Conservation (phyloP, 768 basidiomycete genomes). For the Lactarius vividus region DNA sequence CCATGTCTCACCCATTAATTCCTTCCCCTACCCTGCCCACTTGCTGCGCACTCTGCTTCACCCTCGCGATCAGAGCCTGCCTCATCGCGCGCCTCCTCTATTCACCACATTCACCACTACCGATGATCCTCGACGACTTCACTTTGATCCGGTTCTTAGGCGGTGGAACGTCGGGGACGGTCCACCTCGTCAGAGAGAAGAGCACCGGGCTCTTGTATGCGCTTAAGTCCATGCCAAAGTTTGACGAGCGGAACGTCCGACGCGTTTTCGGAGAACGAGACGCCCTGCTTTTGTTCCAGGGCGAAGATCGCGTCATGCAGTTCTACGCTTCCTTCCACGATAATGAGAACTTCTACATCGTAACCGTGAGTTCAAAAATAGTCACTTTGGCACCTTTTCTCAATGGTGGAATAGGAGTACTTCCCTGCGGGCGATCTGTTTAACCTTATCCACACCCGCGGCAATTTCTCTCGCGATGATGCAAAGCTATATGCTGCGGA, state of each 20-base stretch:
- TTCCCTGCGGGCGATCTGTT: slow-evolving; percentile 17
- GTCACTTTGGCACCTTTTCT: not conserved
- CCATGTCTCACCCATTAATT: not conserved
- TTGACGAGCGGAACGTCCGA: slow-evolving; percentile 1
- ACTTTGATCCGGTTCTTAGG: slow-evolving; percentile 1
- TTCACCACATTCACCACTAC: not conserved
- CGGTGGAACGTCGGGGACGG: not conserved
- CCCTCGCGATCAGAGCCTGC: not conserved
- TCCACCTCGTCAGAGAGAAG: slow-evolving; percentile 12
- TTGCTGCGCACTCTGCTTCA: not conserved
- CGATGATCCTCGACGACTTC: slow-evolving; percentile 11
- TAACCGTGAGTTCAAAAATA: slow-evolving; percentile 3
- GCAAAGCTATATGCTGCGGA: slow-evolving; percentile 15
- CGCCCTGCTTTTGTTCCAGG: slow-evolving; percentile 10
- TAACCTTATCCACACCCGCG: not conserved
- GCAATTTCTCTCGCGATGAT: slow-evolving; percentile 5
- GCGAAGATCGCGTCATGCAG: not conserved
- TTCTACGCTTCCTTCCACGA: slow-evolving; percentile 23
- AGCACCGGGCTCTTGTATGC: not conserved
- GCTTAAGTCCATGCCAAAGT: slow-evolving; percentile 5
- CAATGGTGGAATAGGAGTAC: slow-evolving; percentile 2
- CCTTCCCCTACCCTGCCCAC: too few relatives aligned
- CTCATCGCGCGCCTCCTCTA: not conserved
- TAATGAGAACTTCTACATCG: slow-evolving; percentile 18
- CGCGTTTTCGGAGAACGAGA: slow-evolving; percentile 10